Evolutionary conservation across 257 asterid species (phyloP), one percentile per base, ranked within the genome.

Genomic region (Penstemon davidsonii): DNA sequence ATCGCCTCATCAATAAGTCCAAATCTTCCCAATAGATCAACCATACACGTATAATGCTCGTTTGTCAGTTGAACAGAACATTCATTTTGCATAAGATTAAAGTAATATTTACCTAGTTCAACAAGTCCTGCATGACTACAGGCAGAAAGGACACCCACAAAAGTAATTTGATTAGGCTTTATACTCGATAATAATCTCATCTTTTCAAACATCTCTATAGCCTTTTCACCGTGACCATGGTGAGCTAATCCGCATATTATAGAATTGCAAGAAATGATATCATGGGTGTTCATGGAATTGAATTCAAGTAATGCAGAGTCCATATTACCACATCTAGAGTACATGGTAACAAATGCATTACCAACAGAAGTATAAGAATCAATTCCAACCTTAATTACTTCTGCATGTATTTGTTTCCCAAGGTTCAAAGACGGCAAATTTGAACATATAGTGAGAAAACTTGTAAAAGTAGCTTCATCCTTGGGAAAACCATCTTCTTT

Each of bases 61-160:
- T 56, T 71, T 42, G 81, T 76, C 47, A 79, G 74, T 51, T 25
- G 62, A 62, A 87, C 62, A 69, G 9, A 77, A 73, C 83, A 79
- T 8, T 84, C 83, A 8, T 60, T 62, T 71, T 62, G 80, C 90
- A 87, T 82, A 9, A 76, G 43, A 9, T 72, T 15, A 11, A 84
- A 87, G 70, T 77, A 82, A 59, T 63, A 62, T 72, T 83, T 81
- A 13, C 90, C 95, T 18, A 25, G 74, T 61, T 76, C 70, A 19
- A 87, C 81, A 33, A 87, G 82, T n/a, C 95, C 91, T 5, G 81
- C 78, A 49, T 85, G 94, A 78, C 95, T 81, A 66, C 90, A 87
- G 1, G 87, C 90, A 15, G 88, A 80, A 63, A 87, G 77, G 18
- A 87, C 86, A 59, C 95, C 86, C 0, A 84, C 85, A 64, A 87